Evolutionary conservation across 495 filamentous ascomycete species (phyloP).

Genomic region (Xylaria scruposa): DNA sequence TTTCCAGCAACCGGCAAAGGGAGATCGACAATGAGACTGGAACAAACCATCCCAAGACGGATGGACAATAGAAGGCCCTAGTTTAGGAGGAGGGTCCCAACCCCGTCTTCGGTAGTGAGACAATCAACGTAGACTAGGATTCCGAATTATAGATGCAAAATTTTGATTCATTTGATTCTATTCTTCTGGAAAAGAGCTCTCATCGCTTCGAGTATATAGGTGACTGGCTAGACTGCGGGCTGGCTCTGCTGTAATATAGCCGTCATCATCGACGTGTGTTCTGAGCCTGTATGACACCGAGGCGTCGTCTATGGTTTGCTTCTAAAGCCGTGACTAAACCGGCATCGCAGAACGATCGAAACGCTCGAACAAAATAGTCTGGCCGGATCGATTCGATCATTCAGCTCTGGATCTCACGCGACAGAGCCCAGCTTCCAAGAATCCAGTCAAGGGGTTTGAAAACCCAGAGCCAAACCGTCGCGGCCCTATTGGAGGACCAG

Average conservation of each 20-base stretch:
- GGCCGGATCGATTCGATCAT: constrained; percentile 5
- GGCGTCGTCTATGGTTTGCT: not conserved
- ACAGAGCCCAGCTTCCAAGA: constrained; percentile 4
- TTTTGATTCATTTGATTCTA: not conserved
- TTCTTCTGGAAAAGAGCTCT: not conserved
- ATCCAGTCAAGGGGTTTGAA: not conserved
- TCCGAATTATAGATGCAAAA: constrained; percentile 3
- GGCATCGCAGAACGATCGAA: constrained; percentile 17
- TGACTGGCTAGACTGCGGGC: not conserved
- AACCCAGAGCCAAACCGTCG: constrained; percentile 1
- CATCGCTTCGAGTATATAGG: not conserved
- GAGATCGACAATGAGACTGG: constrained; percentile 20
- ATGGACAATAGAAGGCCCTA: not conserved
- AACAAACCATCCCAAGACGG: constrained; percentile 9
- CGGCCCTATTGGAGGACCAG: constrained; percentile 10
- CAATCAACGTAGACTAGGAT: constrained; percentile 3
- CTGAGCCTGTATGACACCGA: not conserved
- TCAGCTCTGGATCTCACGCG: constrained; percentile 15
- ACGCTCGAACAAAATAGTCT: not conserved
- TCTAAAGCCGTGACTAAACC: constrained; percentile 18
- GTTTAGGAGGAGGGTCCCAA: constrained; percentile 7
- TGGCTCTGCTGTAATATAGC: not conserved
- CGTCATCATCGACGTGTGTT: not conserved
- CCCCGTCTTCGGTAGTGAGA: constrained; percentile 20
- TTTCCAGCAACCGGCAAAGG: constrained; percentile 5